A percentile compares a stretch with the other conserved stretches of the same genome.
Evolutionary conservation across 148 eudicot species (phyloP).

Genomic region (Silene uniflora): DNA sequence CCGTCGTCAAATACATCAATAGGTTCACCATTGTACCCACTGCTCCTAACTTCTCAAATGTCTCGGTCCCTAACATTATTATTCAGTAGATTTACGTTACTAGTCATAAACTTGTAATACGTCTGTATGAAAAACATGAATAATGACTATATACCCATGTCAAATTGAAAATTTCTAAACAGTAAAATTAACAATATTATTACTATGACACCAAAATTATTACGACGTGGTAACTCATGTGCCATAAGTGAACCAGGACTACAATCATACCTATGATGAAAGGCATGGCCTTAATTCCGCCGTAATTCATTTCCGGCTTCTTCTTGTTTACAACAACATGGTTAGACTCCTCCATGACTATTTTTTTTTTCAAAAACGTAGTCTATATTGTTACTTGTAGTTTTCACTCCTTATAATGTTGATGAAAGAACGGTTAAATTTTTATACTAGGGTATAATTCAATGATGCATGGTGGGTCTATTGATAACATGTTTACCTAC

Average conservation of each 20-base stretch:
- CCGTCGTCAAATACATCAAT: constrained; percentile 60
- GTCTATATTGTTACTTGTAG: neutral
- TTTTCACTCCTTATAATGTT: neutral
- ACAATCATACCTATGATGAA: constrained; percentile 47
- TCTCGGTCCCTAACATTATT: constrained; percentile 61
- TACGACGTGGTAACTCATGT: no score
- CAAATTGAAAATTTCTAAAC: no score
- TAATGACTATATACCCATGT: no score
- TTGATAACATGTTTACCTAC: constrained; percentile 8
- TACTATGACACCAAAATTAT: no score
- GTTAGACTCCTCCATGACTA: constrained; percentile 24
- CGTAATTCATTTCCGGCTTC: constrained; percentile 42
- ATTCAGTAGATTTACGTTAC: neutral
- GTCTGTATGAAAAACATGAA: no score
- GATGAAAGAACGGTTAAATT: neutral
- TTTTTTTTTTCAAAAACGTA: neutral
- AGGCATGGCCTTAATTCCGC: constrained; percentile 66
- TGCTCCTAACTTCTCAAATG: constrained; percentile 89
- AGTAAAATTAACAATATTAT: no score
- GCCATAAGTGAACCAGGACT: neutral
- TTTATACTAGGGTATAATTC: no score
- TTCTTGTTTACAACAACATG: constrained; percentile 29
- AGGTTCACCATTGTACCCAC: constrained; percentile 60
- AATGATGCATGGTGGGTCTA: neutral
- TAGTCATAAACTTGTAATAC: no score